Conservation (phyloP, 2,329 filamentous ascomycete species). For the Epichloe uncinata region DNA sequence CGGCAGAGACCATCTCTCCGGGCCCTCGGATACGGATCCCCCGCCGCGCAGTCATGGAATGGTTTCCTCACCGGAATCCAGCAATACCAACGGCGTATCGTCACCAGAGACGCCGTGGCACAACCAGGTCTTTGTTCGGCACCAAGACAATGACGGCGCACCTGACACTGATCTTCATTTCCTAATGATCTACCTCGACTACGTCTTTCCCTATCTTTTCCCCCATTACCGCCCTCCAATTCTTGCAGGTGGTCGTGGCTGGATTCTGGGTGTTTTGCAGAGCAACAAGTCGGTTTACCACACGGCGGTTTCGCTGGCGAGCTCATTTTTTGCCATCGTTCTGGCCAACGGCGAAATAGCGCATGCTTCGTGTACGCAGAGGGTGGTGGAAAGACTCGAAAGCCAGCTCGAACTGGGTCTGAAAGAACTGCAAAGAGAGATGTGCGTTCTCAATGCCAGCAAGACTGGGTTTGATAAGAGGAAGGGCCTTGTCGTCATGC, state of each 20-base stretch:
- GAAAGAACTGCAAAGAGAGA: constrained; percentile 29
- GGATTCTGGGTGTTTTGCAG: constrained; percentile 44
- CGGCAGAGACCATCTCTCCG: constrained; percentile 8
- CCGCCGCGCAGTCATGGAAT: constrained; percentile 11
- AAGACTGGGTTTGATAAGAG: constrained; percentile 17
- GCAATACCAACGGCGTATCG: constrained; percentile 17
- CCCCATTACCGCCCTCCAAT: constrained; percentile 47
- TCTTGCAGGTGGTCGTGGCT: constrained; percentile 43
- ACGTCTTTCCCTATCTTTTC: constrained; percentile 48
- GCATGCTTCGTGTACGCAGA: constrained; percentile 21
- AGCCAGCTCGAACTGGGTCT: constrained; percentile 31
- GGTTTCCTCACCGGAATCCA: constrained; percentile 16
- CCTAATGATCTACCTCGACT: constrained; percentile 47
- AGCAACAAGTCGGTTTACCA: constrained; percentile 45
- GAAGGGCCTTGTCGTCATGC: constrained; percentile 28
- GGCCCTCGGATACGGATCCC: constrained; percentile 17
- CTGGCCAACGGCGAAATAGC: constrained; percentile 20
- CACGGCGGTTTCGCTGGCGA: constrained; percentile 39
- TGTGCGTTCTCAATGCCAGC: constrained; percentile 22
- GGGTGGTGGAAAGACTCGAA: constrained; percentile 27
- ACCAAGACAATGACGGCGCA: constrained; percentile 10
- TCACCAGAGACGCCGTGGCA: constrained; percentile 22
- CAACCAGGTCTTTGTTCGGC: constrained; percentile 13
- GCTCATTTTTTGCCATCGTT: constrained; percentile 40
- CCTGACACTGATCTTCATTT: constrained; percentile 25